A percentile compares a stretch with the other conserved stretches of the same genome.
These are phyloP conservation scores for Austroboletus olivaceoglutinosus DNA, from an alignment of 1,284 basidiomycete genomes.

Conservation along the genomic window DNA sequence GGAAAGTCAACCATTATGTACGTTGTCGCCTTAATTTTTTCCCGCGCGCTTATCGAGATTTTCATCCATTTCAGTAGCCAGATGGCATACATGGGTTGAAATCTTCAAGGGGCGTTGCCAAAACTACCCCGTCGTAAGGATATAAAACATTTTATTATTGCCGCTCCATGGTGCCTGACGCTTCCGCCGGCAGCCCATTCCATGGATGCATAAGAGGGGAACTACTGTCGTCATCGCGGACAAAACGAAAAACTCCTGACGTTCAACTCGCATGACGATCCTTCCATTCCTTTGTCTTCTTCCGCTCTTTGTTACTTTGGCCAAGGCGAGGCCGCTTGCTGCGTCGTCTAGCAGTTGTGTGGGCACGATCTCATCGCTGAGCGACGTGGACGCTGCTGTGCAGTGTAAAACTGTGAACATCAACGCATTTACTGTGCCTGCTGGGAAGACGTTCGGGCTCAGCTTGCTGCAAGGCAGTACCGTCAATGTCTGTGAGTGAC, in stretches of 20 bases:
- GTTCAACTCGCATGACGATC: slow-evolving; percentile 16
- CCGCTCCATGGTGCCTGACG: not conserved
- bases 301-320: slow-evolving; percentile 21
- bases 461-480: slow-evolving; percentile 39
- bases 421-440: slow-evolving; percentile 42
- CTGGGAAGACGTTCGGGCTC: slow-evolving; percentile 41
- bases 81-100: too few species aligned
- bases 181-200: not conserved
- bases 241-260: not conserved
- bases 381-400: slow-evolving; percentile 33
- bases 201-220: not conserved
- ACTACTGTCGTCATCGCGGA: not conserved
- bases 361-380: slow-evolving; percentile 35
- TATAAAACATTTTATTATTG: too few species aligned
- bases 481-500: slow-evolving; percentile 37
- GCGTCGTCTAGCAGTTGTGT: slow-evolving; percentile 21
- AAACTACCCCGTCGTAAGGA: too few species aligned
- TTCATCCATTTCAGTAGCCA: not conserved
- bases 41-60: not conserved
- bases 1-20: too few species aligned
- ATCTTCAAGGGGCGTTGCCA: too few species aligned
- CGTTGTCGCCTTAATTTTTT: not conserved
- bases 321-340: slow-evolving; percentile 12
- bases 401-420: slow-evolving; percentile 38
- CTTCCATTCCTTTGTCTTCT: slow-evolving; percentile 9